Conservation (phyloP, 1,284 basidiomycete species). For the Amylostereum chailletii region DNA sequence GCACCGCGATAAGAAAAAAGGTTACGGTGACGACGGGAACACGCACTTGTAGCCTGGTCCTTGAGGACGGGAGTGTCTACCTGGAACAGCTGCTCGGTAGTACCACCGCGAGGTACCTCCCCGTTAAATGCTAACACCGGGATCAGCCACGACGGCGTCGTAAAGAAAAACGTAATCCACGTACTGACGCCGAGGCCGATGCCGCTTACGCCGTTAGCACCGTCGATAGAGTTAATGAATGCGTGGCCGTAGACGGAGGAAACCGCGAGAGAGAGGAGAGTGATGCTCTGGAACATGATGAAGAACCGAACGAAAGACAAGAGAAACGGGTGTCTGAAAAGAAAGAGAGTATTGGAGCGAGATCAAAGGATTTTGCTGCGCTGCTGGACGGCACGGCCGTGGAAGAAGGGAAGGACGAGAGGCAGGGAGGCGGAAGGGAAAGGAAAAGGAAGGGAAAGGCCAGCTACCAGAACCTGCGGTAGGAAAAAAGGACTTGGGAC, state of each 20-base stretch:
- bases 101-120: background rate
- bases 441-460: background rate
- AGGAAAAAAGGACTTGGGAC: background rate
- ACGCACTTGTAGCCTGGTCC: constrained; percentile 3
- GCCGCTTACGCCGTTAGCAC: constrained; percentile 1
- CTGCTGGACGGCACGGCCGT: constrained; percentile 1
- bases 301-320: background rate
- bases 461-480: constrained; percentile 4
- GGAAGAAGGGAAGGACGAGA: background rate
- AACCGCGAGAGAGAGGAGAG: background rate
- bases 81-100: constrained; percentile 5
- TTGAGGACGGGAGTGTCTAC: constrained; percentile 4
- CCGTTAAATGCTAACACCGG: background rate
- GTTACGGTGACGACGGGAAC: background rate
- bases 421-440: background rate
- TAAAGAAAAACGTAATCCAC: background rate
- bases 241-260: constrained; percentile 4
- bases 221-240: background rate
- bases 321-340: background rate
- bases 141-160: no score
- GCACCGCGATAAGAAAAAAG: background rate
- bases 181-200: constrained; percentile 2
- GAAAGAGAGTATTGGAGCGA: background rate
- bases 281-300: constrained; percentile 1
- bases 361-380: background rate